A percentile compares a stretch with the other conserved stretches of the same genome.
phyloP scores from a whole-genome alignment of 805 yeast genomes.

The Spathaspora arborariae region DNA sequence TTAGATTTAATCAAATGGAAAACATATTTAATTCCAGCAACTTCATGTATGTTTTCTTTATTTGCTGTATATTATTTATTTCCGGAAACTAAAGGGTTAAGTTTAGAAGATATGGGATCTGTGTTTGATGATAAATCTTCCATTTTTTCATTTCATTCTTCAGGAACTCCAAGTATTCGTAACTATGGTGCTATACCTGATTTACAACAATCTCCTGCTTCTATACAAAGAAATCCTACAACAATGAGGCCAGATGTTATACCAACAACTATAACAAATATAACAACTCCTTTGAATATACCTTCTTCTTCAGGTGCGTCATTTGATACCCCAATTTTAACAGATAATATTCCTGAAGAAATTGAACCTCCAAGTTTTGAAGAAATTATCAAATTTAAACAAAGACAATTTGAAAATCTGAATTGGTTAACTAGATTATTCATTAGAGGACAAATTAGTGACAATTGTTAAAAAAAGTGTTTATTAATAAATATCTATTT shows the following conservation, averaged over 20 bases:
- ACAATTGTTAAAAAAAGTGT: not conserved
- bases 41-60: conserved; percentile 70
- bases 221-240: conserved; percentile 40
- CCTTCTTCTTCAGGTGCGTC: conserved; percentile 14
- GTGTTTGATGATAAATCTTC: conserved; percentile 66
- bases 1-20: conserved; percentile 76
- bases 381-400: conserved; percentile 22
- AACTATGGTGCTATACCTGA: conserved; percentile 10
- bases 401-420: conserved; percentile 14
- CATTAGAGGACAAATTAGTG: not conserved
- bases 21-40: conserved; percentile 77
- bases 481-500: not conserved
- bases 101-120: conserved; percentile 88
- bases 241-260: conserved; percentile 20
- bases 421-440: not conserved
- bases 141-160: conserved; percentile 40
- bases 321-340: conserved; percentile 13
- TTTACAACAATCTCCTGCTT: conserved; percentile 27
- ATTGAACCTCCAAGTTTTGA: conserved; percentile 34
- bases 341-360: conserved; percentile 22
- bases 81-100: conserved; percentile 89
- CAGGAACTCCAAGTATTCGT: conserved; percentile 13
- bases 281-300: conserved; percentile 12
- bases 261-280: not conserved
- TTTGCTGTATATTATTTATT: conserved; percentile 67